Conservation (phyloP, 2,329 filamentous ascomycete genomes). For the Phoma herbarum region DNA sequence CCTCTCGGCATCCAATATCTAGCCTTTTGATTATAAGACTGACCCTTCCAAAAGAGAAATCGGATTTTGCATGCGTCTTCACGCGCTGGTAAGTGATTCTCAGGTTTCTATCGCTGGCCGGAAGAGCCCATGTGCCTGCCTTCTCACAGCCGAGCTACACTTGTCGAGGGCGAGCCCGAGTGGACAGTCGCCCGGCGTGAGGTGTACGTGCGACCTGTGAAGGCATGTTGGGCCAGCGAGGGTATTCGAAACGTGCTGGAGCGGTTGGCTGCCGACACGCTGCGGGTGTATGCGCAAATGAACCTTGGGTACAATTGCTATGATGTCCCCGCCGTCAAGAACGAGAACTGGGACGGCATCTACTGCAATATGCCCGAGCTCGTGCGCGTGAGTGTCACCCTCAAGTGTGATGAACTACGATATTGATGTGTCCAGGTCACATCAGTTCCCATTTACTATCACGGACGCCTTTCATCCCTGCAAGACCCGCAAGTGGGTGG, state of each 20-base stretch:
- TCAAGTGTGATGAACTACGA: no score
- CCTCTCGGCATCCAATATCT: background rate
- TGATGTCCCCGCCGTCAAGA: background rate
- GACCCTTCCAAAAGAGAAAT: no score
- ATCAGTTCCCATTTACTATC: background rate
- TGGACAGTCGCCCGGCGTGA: background rate
- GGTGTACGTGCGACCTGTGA: background rate
- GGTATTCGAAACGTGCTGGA: conserved; percentile 1
- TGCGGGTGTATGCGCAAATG: background rate
- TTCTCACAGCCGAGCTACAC: background rate
- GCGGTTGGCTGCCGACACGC: conserved; percentile 2
- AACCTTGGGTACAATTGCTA: conserved; percentile 1
- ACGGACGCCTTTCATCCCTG: conserved; percentile 6
- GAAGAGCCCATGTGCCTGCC: no score
- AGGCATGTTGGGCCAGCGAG: background rate
- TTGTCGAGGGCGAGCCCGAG: background rate
- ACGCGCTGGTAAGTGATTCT: no score
- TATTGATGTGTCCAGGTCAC: background rate
- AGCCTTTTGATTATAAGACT: no score
- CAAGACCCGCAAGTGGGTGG: conserved; percentile 1
- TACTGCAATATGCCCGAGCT: conserved; percentile 14
- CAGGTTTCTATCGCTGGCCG: no score
- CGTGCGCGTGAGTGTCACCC: background rate
- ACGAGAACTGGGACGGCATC: background rate
- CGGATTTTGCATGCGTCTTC: no score